Conservation (phyloP, 495 filamentous ascomycete species). For the Haplographium delicatum region DNA sequence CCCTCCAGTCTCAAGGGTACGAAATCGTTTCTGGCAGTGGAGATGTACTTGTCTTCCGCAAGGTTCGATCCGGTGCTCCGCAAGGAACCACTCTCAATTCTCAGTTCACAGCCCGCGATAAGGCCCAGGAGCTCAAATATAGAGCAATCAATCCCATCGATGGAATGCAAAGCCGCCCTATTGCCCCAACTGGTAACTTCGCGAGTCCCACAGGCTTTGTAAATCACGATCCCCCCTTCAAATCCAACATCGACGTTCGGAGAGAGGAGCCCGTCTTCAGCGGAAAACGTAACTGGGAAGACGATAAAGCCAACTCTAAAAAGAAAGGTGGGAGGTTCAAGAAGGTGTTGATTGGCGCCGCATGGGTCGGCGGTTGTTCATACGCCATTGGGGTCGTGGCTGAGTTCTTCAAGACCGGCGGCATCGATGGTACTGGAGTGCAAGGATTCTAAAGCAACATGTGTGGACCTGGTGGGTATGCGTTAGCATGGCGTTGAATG, state of each 20-base stretch:
- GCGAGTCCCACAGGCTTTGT: slow-evolving; percentile 54
- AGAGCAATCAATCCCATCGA: slow-evolving; percentile 49
- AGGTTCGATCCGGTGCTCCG: slow-evolving; percentile 35
- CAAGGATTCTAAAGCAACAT: slow-evolving; percentile 46
- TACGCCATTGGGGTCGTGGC: slow-evolving; percentile 66
- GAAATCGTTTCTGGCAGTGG: slow-evolving; percentile 66
- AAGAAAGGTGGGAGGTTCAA: slow-evolving; percentile 35
- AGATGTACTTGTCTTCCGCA: slow-evolving; percentile 69
- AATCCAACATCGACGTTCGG: slow-evolving; percentile 44
- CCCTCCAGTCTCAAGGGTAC: slow-evolving; percentile 62
- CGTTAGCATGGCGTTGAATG: slow-evolving; percentile 7
- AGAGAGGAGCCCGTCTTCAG: slow-evolving; percentile 56
- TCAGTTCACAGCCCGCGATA: not conserved
- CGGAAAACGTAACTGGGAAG: slow-evolving; percentile 31
- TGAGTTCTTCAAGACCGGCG: slow-evolving; percentile 61
- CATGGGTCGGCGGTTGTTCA: slow-evolving; percentile 53
- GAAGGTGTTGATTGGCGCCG: slow-evolving; percentile 51
- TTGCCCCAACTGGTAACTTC: slow-evolving; percentile 41
- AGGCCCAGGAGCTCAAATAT: not conserved
- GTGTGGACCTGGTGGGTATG: not conserved
- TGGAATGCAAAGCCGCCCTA: slow-evolving; percentile 35
- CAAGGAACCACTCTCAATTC: not conserved
- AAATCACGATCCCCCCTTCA: slow-evolving; percentile 43
- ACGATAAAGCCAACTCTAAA: slow-evolving; percentile 16
- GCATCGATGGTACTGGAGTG: slow-evolving; percentile 46